Evolutionary conservation across 1,139 yeast species (phyloP), one percentile per base, ranked within the genome.

Genomic region (Suhomyces bokatorum): DNA sequence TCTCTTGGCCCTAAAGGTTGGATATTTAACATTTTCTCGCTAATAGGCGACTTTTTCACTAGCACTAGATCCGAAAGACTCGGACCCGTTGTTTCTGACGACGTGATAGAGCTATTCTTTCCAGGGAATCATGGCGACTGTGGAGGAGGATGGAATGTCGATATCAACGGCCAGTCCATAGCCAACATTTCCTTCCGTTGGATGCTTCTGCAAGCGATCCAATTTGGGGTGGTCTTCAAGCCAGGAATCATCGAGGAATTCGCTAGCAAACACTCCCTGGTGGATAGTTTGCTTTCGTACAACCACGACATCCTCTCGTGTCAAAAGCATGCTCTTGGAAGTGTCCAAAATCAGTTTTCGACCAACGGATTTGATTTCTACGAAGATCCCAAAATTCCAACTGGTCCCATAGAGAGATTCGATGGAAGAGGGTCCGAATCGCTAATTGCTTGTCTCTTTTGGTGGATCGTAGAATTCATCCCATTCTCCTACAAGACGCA

Each of bases 111-210:
- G 55, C 59, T 77, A 39, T 82, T 83, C 82, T 83, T 83, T 54
- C 78, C 85, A 0, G 88, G 88, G 1, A 80, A 79, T 55, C 88
- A 83, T 59, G 71, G 83, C 3, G 87, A 83, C 58, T 63, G 80
- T 47, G 87, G 88, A 2, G 87, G 87, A 3, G 85, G 85, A 4
- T 80, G 83, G 80, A 59, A 66, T 1, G 61, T 70, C 4, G 78
- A 75, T 51, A 45, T 54, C 3, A 55, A 65, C 35, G 58, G 57
- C 6, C 63, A 60, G 39, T 33, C 48, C 14, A 44, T 66, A 26
- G 59, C 68, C 1, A 71, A 78, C 50, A 52, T 80, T 12, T 64
- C 87, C 0, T 61, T 83, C 17, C 66, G 83, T 47, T 83, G 87
- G 87, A 78, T 83, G 60, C 47, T 82, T 13, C 63, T 73, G 4